Evolutionary conservation across 495 filamentous ascomycete genomes (phyloP), one percentile per base, ranked within the genome.

Genomic region (Tuber indicum): DNA sequence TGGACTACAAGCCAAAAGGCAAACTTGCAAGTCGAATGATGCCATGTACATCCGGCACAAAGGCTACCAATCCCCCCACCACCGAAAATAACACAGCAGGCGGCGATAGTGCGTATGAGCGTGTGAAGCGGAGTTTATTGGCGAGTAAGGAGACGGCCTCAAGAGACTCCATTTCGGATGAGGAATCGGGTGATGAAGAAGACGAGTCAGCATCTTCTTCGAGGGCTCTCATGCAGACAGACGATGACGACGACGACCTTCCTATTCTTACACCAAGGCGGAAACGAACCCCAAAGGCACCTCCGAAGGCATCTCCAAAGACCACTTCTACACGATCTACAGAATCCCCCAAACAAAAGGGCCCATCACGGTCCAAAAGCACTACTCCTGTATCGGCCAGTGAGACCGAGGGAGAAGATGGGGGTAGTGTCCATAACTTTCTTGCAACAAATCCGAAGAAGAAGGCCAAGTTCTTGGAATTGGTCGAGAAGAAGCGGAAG

Each of bases 11-110:
- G 39, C 92, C 92, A 6, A 88, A 88, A 72, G 93, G 93, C 5
- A 89, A 90, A 42, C 87, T 96, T 79, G 93, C 93, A 74, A 87
- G 90, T 23, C 87, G 91, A 41, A 90, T 94, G 88, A 89, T 89
- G 71, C 74, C 80, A 39, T n/a, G 58, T 66, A 58, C 83, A 16
- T 78, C 81, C 47, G 75, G 78, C 26, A 72, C 75, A 80, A 62
- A 75, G 47, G 26, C 36, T 75, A 39, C 43, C 77, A 36, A 42
- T 74, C n/a, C 58, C 9, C 12, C 10, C 12, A 32, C 58, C 12
- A 32, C n/a, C n/a, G 2, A 32, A 66, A 74, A 85, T 72, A 74
- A 73, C 2, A 71, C 76, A 12, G 74, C 66, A 0, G 21, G 49
- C 10, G 32, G 17, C n/a, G 71, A 79, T n/a, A 47, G 82, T 39